These are phyloP conservation scores for Cyathus striatus DNA, from an alignment of 768 basidiomycete species.

Conservation along the genomic window DNA sequence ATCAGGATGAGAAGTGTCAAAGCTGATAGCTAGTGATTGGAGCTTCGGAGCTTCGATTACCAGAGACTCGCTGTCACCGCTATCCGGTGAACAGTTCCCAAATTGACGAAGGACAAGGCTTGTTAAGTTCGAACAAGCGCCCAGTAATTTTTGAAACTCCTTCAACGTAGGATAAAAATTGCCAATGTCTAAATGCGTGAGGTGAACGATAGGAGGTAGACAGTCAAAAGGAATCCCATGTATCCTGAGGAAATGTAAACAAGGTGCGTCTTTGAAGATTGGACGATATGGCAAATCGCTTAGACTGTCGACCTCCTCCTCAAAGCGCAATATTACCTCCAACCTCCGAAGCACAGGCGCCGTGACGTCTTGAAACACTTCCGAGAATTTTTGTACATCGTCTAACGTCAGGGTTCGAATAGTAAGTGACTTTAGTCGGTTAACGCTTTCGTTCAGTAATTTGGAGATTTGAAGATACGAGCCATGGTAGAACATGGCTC, in stretches of 20 bases:
- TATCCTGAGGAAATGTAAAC: constrained; percentile 12
- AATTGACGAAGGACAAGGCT: constrained; percentile 11
- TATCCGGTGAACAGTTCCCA: not conserved
- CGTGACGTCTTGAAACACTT: too few relatives aligned
- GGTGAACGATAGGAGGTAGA: constrained; percentile 6
- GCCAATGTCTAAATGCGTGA: constrained; percentile 15
- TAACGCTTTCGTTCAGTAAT: too few relatives aligned
- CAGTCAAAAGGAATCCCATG: constrained; percentile 5
- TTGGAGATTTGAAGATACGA: not conserved
- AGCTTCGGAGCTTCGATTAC: constrained; percentile 15
- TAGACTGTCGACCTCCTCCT: too few relatives aligned
- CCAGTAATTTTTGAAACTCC: constrained; percentile 11
- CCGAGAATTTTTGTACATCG: too few relatives aligned
- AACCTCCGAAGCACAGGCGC: too few relatives aligned
- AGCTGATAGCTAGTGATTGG: constrained; percentile 16
- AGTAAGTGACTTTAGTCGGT: too few relatives aligned
- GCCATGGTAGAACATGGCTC: not conserved
- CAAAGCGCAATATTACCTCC: too few relatives aligned
- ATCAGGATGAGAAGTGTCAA: constrained; percentile 7
- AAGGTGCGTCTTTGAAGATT: too few relatives aligned
- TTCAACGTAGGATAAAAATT: constrained; percentile 6
- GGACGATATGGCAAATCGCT: too few relatives aligned
- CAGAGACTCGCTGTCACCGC: not conserved
- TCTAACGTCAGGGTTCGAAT: too few relatives aligned
- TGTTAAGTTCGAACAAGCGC: constrained; percentile 9